Evolutionary conservation across 495 filamentous ascomycete species (phyloP), one percentile per base, ranked within the genome.

Genomic region (Hypoxylon fragiforme): DNA sequence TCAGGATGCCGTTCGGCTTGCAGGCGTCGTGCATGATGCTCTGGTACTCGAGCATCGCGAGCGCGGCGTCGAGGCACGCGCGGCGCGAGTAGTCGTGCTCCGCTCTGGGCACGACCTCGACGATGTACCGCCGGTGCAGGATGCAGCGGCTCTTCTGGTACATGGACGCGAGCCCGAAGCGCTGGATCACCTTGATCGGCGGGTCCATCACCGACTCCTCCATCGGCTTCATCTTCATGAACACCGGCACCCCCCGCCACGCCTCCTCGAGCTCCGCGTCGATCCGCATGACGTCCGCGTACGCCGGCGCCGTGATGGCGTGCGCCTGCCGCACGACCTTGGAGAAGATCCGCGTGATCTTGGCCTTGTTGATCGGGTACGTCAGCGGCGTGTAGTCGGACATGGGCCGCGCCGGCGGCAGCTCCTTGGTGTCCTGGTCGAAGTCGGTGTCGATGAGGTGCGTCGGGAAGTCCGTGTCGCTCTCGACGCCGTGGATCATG

Each of bases 101-200:
- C 30, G 75, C 76, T 53, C 82, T 79, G 22, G 72, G 70, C 7
- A 78, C 71, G 3, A 74, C 74, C 50, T 82, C 77, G 12, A 74
- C 76, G 15, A 92, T 71, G 63, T 88, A 92, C 44, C 83, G 80
- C 3, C 88, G 81, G 62, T 92, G 89, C 20, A 92, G 73, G 11
- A 91, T 82, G 38, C 83, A 86, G 21, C 87, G 79, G n/a, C 79
- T 74, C 60, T 90, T 90, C 50, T 88, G 81, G 60, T 87, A 91
- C 12, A 91, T 69, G 3, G 90, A 66, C 9, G 85, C 82, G n/a
- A 92, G 69, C 1, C 81, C 85, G 55, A 85, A 86, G 1, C 88
- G 80, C 50, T 86, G 83, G 64, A 88, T 84, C 45, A 91, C 82
- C 3, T 84, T 57, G 4, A 78, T 73, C 2, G 84, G 77, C 1